A percentile compares a stretch with the other conserved stretches of the same genome.
Conservation (phyloP, 2,329 filamentous ascomycete species). For the Sarocladium brachiariae region DNA sequence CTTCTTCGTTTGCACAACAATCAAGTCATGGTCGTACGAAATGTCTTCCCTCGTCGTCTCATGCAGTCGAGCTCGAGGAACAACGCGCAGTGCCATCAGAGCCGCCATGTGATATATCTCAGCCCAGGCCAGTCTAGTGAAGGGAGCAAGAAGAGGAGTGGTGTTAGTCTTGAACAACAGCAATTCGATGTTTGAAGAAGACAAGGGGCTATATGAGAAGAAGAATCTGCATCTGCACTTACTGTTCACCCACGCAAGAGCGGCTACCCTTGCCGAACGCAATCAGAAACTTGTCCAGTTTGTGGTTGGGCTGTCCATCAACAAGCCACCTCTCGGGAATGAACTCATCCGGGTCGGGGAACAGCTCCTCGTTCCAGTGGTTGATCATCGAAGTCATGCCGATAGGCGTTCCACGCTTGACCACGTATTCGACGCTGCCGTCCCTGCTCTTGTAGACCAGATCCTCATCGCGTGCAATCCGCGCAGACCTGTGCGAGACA, state of each 20-base stretch:
- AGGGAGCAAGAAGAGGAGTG: too few relatives aligned
- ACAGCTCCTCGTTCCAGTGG: conserved; percentile 24
- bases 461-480: conserved; percentile 20
- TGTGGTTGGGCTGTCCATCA: conserved; percentile 19
- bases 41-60: conserved; percentile 15
- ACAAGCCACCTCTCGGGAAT: conserved; percentile 24
- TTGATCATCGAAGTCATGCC: conserved; percentile 26
- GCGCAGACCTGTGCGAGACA: conserved; percentile 19
- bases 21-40: conserved; percentile 13
- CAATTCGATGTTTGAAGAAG: too few relatives aligned
- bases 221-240: conserved; percentile 3
- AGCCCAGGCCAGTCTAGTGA: conserved; percentile 14
- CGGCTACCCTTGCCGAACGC: conserved; percentile 13
- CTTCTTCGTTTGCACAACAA: conserved; percentile 15
- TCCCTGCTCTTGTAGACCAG: conserved; percentile 17
- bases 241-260: conserved; percentile 13
- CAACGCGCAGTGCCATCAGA: conserved; percentile 12
- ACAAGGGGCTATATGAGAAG: neutral
- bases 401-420: conserved; percentile 24
- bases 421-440: conserved; percentile 17
- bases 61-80: conserved; percentile 13
- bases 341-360: conserved; percentile 26
- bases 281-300: conserved; percentile 15
- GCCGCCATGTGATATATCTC: conserved; percentile 14
- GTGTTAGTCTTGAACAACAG: too few relatives aligned